A percentile compares a stretch with the other conserved stretches of the same genome.
Evolutionary conservation across 164 flowering plant species (phyloP).

Genomic region (Sextonia rubra): DNA sequence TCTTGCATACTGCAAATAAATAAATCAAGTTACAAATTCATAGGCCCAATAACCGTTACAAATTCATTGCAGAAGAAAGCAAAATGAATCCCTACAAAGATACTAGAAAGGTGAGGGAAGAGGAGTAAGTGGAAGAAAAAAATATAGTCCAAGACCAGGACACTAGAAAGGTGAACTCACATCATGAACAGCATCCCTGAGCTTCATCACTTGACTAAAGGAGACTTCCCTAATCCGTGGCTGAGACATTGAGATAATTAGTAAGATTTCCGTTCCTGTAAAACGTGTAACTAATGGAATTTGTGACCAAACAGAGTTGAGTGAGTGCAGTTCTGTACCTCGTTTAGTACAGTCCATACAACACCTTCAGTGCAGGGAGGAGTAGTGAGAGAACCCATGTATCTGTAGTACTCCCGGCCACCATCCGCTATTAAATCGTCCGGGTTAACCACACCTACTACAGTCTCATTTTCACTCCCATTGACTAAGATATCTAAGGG

Average conservation of each 20-base stretch:
- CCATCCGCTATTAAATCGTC: constrained; percentile 19
- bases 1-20: constrained; percentile 9
- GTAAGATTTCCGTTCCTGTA: neutral
- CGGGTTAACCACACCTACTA: constrained; percentile 32
- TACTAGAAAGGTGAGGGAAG: no score
- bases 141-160: no score
- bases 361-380: constrained; percentile 56
- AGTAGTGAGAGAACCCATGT: constrained; percentile 34
- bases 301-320: no score
- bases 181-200: constrained; percentile 10
- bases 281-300: neutral
- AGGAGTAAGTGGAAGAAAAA: no score
- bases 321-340: constrained; percentile 23
- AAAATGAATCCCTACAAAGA: no score
- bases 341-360: constrained; percentile 42
- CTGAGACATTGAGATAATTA: neutral
- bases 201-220: constrained; percentile 3
- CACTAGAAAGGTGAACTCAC: neutral
- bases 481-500: constrained; percentile 19
- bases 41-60: no score
- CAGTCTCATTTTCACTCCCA: constrained; percentile 3
- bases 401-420: constrained; percentile 36
- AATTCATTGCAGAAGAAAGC: no score
- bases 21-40: neutral
- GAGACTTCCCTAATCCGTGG: constrained; percentile 15